These are phyloP conservation scores for Fermentozyma sake DNA, from an alignment of 1,139 yeast species.

Conservation along the genomic window DNA sequence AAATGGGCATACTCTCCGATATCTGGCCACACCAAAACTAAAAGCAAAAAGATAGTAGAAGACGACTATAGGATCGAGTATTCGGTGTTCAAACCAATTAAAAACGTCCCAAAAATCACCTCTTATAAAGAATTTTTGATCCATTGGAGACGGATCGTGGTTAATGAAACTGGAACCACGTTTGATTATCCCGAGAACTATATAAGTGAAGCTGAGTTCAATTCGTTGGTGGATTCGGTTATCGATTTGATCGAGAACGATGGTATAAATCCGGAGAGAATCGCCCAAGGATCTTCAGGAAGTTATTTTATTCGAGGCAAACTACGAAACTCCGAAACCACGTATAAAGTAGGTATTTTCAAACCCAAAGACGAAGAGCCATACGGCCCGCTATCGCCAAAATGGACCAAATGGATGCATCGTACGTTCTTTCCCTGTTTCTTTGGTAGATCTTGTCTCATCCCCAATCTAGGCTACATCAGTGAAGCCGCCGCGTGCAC, in stretches of 20 bases:
- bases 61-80: conserved; percentile 38
- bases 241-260: conserved; percentile 38
- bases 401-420: conserved; percentile 80
- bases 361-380: conserved; percentile 84
- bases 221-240: conserved; percentile 32
- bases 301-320: conserved; percentile 53
- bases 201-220: conserved; percentile 28
- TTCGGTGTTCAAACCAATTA: conserved; percentile 46
- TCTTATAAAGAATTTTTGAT: conserved; percentile 14
- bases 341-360: conserved; percentile 50
- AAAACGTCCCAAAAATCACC: conserved; percentile 15
- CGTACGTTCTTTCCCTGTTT: conserved; percentile 73
- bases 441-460: conserved; percentile 69
- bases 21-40: conserved; percentile 3
- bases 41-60: conserved; percentile 1
- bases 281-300: conserved; percentile 67
- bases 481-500: conserved; percentile 72
- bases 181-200: conserved; percentile 21
- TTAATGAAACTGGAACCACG: conserved; percentile 5
- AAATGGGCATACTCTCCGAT: conserved; percentile 16
- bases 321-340: not conserved
- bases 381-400: conserved; percentile 73
- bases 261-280: conserved; percentile 43
- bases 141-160: conserved; percentile 12
- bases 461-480: conserved; percentile 69